Evolutionary conservation across 306 rosid species (phyloP), one percentile per base, ranked within the genome.

Genomic region (Cicer bijugum): DNA sequence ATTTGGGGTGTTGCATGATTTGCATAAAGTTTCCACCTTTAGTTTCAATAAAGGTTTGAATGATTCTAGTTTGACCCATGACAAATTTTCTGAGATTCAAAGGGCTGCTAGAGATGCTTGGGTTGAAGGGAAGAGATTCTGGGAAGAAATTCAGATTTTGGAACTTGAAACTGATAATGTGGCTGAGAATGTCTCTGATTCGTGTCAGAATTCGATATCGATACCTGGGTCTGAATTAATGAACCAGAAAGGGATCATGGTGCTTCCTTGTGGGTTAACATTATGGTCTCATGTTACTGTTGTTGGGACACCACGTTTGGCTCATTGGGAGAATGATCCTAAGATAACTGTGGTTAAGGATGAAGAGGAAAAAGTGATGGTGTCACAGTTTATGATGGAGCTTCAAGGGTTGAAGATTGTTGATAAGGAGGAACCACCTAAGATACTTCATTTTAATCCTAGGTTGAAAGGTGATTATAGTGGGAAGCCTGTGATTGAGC

Each of bases 381-480:
- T 93, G 16, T 93, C 97, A 12, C 98, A 93, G 87, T 93, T 93
- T 47, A 89, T 89, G 91, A 81, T 91, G 91, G 98, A 93, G 75
- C 74, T 93, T 82, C 97, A 93, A 75, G 98, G 97, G 3, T 66
- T 93, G 89, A 91, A 91, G 85, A 83, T 85, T 1, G 97, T 87
- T 75, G 97, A 93, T 16, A 89, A 96, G 0, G 98, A 93, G 83
- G 98, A 91, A 37, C 98, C 97, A 0, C 98, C 98, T 4, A 77
- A 92, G 84, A 89, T 91, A 47, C 80, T 89, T 81, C 98, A 93
- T 86, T 91, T 93, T 70, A 93, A 93, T 77, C 98, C 98, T 43
- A 91, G 98, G 85, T 66, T 93, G 85, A 89, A 85, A 69, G 98
- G 97, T 70, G 97, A 93, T 80, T 93, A 96, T 96, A 93, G 98